Base-by-base conservation (phyloP, 2,329 filamentous ascomycete genomes). In the Thermothelomyces thermophilus region DNA sequence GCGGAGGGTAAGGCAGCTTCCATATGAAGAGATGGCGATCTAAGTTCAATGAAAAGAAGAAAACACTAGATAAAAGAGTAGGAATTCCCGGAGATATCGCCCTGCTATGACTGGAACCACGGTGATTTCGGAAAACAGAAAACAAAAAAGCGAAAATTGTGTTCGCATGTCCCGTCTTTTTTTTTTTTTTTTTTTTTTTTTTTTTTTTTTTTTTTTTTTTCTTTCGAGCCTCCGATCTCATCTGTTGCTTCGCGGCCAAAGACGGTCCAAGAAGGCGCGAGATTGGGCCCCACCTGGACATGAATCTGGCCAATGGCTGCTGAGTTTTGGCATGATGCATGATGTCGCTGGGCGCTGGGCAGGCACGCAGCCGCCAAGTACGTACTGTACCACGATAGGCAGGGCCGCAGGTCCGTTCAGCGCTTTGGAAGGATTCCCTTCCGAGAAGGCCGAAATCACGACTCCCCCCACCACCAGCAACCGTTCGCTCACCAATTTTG, bases 1-100 rank as follows among this genome's bases (percentile, higher is more conserved):
- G 55, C 52, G 7, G 47, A 64, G 54, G 57, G 53, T 9, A 56
- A 53, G 31, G 4, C n/a, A 9, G 42, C 42, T 11, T 30, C 39
- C 33, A 16, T 16, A 30, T 41, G n/a, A 41, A 10, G 1, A 19
- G 1, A 19, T 17, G 17, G 24, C 24, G 24, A 26, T 26, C 24
- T n/a, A 26, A 26, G 24, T 26, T 26, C 9, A 5, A 26, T 26
- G 5, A 26, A 5, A 5, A 26, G 24, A 26, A 5, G 5, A 9
- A 26, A 26, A 5, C 17, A 14, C n/a, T 5, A 9, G n/a, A 36
- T 16, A 19, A 19, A 11, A 22, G 17, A 34, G 41, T n/a, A 26
- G 14, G 37, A 9, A 24, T 41, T 22, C 13, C 11, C 24, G 9
- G n/a, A 26, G 24, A 26, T 26, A 26, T 26, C 24, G 24, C 24